Evolutionary conservation across 2,329 filamentous ascomycete species (phyloP), one percentile per base, ranked within the genome.

Genomic region (Colletotrichum somersetense): DNA sequence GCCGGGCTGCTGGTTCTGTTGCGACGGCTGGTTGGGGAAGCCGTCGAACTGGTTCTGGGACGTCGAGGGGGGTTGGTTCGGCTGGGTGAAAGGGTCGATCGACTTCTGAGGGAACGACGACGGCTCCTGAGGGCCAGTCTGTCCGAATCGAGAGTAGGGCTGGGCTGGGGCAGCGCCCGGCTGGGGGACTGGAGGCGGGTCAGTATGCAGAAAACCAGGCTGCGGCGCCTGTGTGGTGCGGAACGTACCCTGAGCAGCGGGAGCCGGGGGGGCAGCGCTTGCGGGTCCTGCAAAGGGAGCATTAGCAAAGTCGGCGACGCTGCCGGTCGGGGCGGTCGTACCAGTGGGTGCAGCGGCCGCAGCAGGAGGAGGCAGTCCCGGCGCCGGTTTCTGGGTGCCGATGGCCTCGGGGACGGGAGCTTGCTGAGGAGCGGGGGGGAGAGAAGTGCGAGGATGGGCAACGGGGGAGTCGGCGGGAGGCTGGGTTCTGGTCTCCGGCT

Each of bases 381-480:
- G 80, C 26, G 85, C 82, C 63, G 89, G 84, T 79, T 91, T 89
- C 80, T 87, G 89, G 18, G 86, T 79, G 26, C 85, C 78, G 77
- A 90, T 87, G 11, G 86, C 76, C 50, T 92, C 90, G 18, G 88
- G 84, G n/a, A 86, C 84, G 11, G 87, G 77, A 42, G 87, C 82
- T 23, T 88, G 82, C 73, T 90, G 88, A 26, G 85, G 80, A 20
- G 89, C 91, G 48, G 95, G 95, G 75, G 96, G 96, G 35, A 98
- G 88, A 16, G 96, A 93, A 74, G 96, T 92, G 77, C 95, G 91
- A 74, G 96, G 96, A 75, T 93, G 91, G 66, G 94, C 89, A 74
- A 96, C 90, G 46, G 96, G 96, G 23, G 96, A 98, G 80, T 97
- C 95, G 76, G 96, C 94, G 38, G 96, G 96, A 74, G 96, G 95